Percentiles rank a stretch among this genome's conserved stretches.
Conservation (phyloP, 2,329 filamentous ascomycete genomes). For the Cercospora brassicicola region DNA sequence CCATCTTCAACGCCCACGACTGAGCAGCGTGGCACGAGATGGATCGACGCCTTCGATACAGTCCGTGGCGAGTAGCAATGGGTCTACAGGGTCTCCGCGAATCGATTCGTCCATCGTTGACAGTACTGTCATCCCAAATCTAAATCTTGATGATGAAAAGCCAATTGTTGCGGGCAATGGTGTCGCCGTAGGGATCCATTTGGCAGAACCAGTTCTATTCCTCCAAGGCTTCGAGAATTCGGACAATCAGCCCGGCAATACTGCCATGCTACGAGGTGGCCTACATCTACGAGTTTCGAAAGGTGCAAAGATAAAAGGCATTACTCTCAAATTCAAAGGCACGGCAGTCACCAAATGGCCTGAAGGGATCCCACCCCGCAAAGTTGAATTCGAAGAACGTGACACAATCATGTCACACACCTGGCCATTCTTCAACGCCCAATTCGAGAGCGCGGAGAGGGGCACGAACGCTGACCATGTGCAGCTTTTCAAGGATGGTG, state of each 20-base stretch:
- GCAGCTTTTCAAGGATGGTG: slow-evolving; percentile 52
- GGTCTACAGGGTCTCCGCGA: slow-evolving; percentile 18
- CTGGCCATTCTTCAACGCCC: slow-evolving; percentile 87
- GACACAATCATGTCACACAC: slow-evolving; percentile 85
- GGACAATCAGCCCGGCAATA: slow-evolving; percentile 63
- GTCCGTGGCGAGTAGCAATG: slow-evolving; percentile 19
- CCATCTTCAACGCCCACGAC: slow-evolving; percentile 43
- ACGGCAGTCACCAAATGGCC: slow-evolving; percentile 92
- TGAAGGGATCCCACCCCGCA: slow-evolving; percentile 85
- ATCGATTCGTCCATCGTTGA: slow-evolving; percentile 24
- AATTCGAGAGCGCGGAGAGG: slow-evolving; percentile 59
- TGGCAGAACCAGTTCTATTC: slow-evolving; percentile 79
- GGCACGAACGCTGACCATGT: slow-evolving; percentile 65
- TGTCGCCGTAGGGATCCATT: slow-evolving; percentile 68
- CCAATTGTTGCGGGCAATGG: slow-evolving; percentile 78
- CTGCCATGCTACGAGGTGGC: slow-evolving; percentile 81
- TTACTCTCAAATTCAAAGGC: slow-evolving; percentile 82
- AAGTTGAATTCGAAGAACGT: slow-evolving; percentile 78
- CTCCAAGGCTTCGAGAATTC: slow-evolving; percentile 76
- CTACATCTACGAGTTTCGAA: slow-evolving; percentile 81
- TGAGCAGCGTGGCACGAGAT: slow-evolving; percentile 45
- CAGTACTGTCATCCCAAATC: slow-evolving; percentile 31
- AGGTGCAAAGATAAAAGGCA: slow-evolving; percentile 86
- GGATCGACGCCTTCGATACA: slow-evolving; percentile 29
- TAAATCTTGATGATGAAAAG: slow-evolving; percentile 55